Evolutionary conservation across 78 protist species (phyloP).

Genomic region (Planoprotostelium fungivorum): DNA sequence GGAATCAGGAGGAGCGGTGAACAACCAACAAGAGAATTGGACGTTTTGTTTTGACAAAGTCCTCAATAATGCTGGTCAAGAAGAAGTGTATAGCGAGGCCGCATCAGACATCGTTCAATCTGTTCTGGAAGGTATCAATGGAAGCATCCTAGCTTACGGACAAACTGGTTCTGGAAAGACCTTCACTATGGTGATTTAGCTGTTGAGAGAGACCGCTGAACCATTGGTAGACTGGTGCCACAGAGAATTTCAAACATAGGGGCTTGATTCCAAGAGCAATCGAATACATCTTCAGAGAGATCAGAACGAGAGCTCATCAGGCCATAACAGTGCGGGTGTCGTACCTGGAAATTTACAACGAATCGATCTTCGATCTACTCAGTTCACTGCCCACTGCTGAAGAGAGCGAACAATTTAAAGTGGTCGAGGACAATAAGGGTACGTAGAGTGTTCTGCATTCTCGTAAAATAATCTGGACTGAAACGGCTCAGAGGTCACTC

Average conservation of each 20-base stretch:
- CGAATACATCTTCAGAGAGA: conserved; percentile 18
- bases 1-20: conserved; percentile 26
- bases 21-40: conserved; percentile 17
- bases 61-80: conserved; percentile 64
- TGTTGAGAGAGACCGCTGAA: neutral
- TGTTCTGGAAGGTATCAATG: conserved; percentile 25
- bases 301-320: conserved; percentile 13
- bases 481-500: neutral
- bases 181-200: conserved; percentile 82
- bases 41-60: conserved; percentile 23
- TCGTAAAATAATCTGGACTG: neutral
- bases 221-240: conserved; percentile 37
- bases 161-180: conserved; percentile 85
- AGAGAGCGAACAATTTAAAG: conserved; percentile 1
- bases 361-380: conserved; percentile 55
- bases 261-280: conserved; percentile 59
- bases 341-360: conserved; percentile 72
- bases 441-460: neutral
- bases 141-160: conserved; percentile 67
- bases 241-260: conserved; percentile 27
- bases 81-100: conserved; percentile 26
- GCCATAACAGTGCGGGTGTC: conserved; percentile 35
- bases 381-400: neutral
- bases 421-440: conserved; percentile 21
- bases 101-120: neutral